Evolutionary conservation across 2,329 filamentous ascomycete genomes (phyloP).

Genomic region (Hypomyces rosellus): DNA sequence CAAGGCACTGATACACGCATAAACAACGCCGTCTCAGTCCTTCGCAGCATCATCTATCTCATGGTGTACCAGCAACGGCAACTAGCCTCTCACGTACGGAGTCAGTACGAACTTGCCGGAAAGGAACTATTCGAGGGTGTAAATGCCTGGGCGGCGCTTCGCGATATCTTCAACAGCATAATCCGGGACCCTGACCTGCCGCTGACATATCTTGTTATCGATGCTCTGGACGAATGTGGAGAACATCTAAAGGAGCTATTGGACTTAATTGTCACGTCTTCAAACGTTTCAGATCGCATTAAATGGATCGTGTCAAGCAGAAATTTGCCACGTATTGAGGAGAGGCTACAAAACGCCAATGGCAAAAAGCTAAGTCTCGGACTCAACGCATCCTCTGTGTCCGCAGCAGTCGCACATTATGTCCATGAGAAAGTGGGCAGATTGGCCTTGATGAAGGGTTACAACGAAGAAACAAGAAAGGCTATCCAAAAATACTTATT

Average conservation of each 20-base stretch:
- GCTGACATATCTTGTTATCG: constrained; percentile 31
- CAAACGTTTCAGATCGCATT: neutral
- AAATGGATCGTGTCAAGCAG: neutral
- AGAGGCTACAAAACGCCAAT: neutral
- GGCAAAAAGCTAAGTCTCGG: neutral
- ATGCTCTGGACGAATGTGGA: constrained; percentile 39
- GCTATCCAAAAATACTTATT: constrained; percentile 14
- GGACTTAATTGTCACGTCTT: constrained; percentile 21
- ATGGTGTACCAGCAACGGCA: constrained; percentile 26
- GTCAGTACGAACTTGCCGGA: constrained; percentile 27
- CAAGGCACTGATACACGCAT: constrained; percentile 20
- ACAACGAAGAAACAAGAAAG: constrained; percentile 4
- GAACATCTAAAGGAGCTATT: constrained; percentile 29
- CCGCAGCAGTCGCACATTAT: neutral
- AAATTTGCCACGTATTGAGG: constrained; percentile 8
- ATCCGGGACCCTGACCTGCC: constrained; percentile 28
- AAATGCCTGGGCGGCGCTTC: constrained; percentile 31
- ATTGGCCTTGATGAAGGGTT: constrained; percentile 4
- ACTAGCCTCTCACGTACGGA: constrained; percentile 29
- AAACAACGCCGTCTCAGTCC: constrained; percentile 33
- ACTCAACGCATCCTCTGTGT: constrained; percentile 18
- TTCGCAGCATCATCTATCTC: constrained; percentile 37
- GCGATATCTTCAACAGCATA: constrained; percentile 32
- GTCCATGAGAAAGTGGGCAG: neutral
- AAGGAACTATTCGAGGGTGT: constrained; percentile 31